Evolutionary conservation across 1,284 basidiomycete genomes (phyloP), one percentile per base, ranked within the genome.

Genomic region (Rhodotorula sp.): DNA sequence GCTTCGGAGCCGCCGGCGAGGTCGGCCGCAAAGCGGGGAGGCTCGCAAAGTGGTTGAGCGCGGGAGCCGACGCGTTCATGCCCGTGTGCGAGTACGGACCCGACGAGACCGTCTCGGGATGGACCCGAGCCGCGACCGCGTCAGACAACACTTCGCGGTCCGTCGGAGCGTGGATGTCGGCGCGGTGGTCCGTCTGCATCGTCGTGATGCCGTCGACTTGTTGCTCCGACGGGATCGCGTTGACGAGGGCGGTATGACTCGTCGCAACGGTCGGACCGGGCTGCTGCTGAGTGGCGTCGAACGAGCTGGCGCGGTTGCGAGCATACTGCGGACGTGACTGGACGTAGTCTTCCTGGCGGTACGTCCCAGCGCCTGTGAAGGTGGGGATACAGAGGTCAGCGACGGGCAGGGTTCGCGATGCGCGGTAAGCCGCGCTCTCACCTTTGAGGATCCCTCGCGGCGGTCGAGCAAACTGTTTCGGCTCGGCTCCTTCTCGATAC

Each of bases 381-480:
- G 8, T 34, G 8, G 39, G 5, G 0, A 20, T 5, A 10, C 10
- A 18, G 7, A 21, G 18, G 21, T 34, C 10, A 52, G 20, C 26
- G 29, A 47, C 21, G 26, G 54, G 29, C 15, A 2, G 12, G 1
- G n/a, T 14, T 31, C 26, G 54, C 14, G n/a, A 29, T n/a, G 7
- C 29, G n/a, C 26, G 12, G 5, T 29, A 21, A 14, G 26, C 34
- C 34, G 34, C 14, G 12, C 26, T 15, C 63, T 29, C 73, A 93
- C 93, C 84, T 86, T 97, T 97, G 75, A 98, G 83, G 76, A 98
- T 97, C 51, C 94, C 91, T 82, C 87, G 91, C 58, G 88, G 84
- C 85, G 81, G 83, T 86, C 29, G 34, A 3, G 6, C 26, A 14
- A 23, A 14, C 0, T 8, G 20, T 29, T 47, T 31, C 3, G 73